Evolutionary conservation across 352 stramenopile species (phyloP).

Genomic region (Globisporangium lucens): DNA sequence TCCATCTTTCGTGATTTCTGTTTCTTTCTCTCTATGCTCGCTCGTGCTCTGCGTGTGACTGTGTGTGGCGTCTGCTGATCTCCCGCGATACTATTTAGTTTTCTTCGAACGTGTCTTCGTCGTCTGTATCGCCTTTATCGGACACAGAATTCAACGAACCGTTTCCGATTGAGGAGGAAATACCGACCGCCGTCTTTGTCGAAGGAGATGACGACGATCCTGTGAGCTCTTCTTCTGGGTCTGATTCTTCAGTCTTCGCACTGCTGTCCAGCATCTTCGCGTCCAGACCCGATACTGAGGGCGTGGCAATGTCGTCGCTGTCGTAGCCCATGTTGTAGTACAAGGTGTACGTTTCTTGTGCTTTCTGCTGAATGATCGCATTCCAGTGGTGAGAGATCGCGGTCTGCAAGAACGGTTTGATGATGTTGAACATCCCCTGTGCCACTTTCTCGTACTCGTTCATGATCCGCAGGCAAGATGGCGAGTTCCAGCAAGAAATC

Average conservation of each 20-base stretch:
- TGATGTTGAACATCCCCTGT: slow-evolving; percentile 80
- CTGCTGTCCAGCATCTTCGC: slow-evolving; percentile 47
- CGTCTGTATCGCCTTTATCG: slow-evolving; percentile 16
- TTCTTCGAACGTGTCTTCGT: slow-evolving; percentile 23
- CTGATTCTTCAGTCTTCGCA: slow-evolving; percentile 55
- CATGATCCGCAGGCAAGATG: slow-evolving; percentile 82
- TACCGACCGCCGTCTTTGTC: neutral
- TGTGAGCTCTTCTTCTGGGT: slow-evolving; percentile 40
- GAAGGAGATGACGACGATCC: neutral
- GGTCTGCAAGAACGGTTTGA: slow-evolving; percentile 65
- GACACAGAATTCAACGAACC: neutral
- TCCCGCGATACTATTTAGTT: slow-evolving; percentile 13
- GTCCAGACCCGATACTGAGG: slow-evolving; percentile 17
- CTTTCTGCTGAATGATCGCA: slow-evolving; percentile 81
- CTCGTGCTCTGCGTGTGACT: neutral
- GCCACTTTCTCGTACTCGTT: slow-evolving; percentile 88
- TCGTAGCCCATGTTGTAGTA: slow-evolving; percentile 91
- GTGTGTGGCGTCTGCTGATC: neutral
- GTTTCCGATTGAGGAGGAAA: slow-evolving; percentile 9
- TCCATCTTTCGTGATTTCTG: neutral
- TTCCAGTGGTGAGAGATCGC: slow-evolving; percentile 74
- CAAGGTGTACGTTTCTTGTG: slow-evolving; percentile 81
- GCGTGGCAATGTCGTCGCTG: slow-evolving; percentile 48
- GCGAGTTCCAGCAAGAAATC: slow-evolving; percentile 80
- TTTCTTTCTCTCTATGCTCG: slow-evolving; percentile 9